phyloP scores from a whole-genome alignment of 164 flowering plant genomes.

The Houttuynia cordata region DNA sequence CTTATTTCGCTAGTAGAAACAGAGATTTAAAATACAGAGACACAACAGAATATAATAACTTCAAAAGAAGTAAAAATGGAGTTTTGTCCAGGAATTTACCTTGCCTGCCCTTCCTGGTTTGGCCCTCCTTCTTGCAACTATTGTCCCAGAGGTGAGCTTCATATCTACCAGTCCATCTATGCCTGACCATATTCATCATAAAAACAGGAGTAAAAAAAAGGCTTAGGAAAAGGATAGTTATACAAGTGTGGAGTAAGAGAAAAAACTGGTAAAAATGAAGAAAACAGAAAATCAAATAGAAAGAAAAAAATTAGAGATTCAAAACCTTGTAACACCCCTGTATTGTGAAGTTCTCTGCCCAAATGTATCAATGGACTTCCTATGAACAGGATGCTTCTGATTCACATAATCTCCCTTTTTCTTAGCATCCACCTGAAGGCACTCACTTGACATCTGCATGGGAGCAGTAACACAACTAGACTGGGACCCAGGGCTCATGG shows the following conservation, averaged over 20 bases:
- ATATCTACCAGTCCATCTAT: conserved; percentile 92
- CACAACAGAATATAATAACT: no score
- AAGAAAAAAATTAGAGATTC: conserved; percentile 4
- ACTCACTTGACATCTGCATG: conserved; percentile 25
- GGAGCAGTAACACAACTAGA: conserved; percentile 54
- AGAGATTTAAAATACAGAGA: neutral
- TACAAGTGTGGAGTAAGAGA: no score
- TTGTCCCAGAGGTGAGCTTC: conserved; percentile 96
- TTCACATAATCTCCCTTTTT: conserved; percentile 45
- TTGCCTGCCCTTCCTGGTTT: conserved; percentile 92
- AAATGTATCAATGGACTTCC: conserved; percentile 78
- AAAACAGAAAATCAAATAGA: neutral
- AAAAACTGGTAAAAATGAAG: no score
- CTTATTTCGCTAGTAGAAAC: no score
- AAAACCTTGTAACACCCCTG: conserved; percentile 77
- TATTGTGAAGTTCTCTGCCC: conserved; percentile 85
- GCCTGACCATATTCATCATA: conserved; percentile 24
- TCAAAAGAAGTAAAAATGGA: no score
- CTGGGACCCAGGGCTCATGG: conserved; percentile 87
- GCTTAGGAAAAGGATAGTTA: neutral
- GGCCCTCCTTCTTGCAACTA: conserved; percentile 91
- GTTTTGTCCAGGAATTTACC: conserved; percentile 28
- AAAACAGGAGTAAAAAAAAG: no score
- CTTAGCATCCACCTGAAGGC: conserved; percentile 36
- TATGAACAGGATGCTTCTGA: conserved; percentile 54